Conservation (phyloP, 306 rosid genomes). For the Cucumis melo region DNA sequence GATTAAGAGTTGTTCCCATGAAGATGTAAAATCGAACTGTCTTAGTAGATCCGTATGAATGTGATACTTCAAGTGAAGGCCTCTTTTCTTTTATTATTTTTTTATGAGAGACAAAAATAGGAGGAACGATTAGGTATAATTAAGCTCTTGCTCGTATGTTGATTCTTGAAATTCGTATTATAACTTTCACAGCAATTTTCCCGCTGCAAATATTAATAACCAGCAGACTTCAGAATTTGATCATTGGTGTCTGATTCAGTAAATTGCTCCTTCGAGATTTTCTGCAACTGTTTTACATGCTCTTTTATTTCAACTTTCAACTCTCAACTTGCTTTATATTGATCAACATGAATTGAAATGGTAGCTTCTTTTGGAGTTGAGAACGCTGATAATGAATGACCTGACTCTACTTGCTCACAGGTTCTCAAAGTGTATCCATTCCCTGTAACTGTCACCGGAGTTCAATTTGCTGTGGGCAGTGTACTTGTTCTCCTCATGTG, state of each 20-base stretch:
- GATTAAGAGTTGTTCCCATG: neutral
- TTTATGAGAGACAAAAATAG: neutral
- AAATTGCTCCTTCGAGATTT: neutral
- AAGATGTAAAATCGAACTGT: neutral
- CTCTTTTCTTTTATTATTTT: too few species aligned
- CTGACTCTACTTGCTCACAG: slow-evolving; percentile 24
- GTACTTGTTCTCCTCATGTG: slow-evolving; percentile 59
- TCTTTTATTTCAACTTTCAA: neutral
- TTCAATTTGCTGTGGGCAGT: slow-evolving; percentile 68
- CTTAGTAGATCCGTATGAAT: neutral
- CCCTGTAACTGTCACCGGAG: slow-evolving; percentile 51
- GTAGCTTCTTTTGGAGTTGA: neutral
- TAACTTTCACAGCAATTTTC: neutral
- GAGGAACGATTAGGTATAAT: neutral
- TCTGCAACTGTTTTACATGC: neutral
- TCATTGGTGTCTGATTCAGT: neutral
- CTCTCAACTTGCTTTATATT: neutral
- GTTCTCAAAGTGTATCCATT: slow-evolving; percentile 67
- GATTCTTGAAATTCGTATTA: neutral
- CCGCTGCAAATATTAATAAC: neutral
- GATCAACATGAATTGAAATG: neutral
- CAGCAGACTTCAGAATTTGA: neutral
- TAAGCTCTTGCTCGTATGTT: neutral
- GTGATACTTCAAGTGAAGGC: neutral
- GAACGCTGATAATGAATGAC: neutral